Evolutionary conservation across 345 rosid genomes (phyloP).

Genomic region (Brassica rapa): DNA sequence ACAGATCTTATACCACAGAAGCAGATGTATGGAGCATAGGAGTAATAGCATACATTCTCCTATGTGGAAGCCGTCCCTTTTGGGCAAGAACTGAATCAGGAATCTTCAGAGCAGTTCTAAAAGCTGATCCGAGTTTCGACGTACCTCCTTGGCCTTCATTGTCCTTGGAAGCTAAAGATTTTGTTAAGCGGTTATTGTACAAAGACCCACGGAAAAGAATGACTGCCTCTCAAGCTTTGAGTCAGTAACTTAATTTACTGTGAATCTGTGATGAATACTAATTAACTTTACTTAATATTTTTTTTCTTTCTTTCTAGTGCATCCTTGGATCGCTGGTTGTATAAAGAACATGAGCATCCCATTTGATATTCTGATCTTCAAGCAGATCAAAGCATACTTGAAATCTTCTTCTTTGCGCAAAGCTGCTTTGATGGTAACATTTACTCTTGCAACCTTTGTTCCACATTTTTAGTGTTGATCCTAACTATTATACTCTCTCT

Average conservation of each 20-base stretch:
- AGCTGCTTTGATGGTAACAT: slow-evolving; percentile 80
- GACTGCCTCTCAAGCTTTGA: slow-evolving; percentile 92
- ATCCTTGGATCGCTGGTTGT: slow-evolving; percentile 78
- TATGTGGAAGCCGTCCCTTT: slow-evolving; percentile 96
- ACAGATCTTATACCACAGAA: slow-evolving; percentile 85
- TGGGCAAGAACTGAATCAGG: slow-evolving; percentile 99
- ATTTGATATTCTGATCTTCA: slow-evolving; percentile 72
- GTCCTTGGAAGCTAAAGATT: slow-evolving; percentile 84
- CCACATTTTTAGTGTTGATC: slow-evolving; percentile 6
- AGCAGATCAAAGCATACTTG: slow-evolving; percentile 75
- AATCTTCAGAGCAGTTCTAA: slow-evolving; percentile 83
- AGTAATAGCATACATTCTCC: slow-evolving; percentile 86
- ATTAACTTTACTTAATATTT: neutral
- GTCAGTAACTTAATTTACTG: slow-evolving; percentile 46
- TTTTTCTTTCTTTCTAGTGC: slow-evolving; percentile 53
- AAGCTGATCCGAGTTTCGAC: slow-evolving; percentile 86
- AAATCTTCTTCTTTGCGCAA: slow-evolving; percentile 83
- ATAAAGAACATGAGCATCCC: slow-evolving; percentile 55
- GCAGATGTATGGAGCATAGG: slow-evolving; percentile 99
- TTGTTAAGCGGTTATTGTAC: slow-evolving; percentile 71
- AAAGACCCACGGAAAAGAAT: slow-evolving; percentile 90
- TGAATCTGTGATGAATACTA: slow-evolving; percentile 2
- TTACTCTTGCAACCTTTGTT: neutral
- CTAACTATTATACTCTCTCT: slow-evolving; percentile 17
- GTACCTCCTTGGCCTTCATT: slow-evolving; percentile 89